Evolutionary conservation across 805 yeast genomes (phyloP), one percentile per base, ranked within the genome.

Genomic region (Maudiozyma barnettii): DNA sequence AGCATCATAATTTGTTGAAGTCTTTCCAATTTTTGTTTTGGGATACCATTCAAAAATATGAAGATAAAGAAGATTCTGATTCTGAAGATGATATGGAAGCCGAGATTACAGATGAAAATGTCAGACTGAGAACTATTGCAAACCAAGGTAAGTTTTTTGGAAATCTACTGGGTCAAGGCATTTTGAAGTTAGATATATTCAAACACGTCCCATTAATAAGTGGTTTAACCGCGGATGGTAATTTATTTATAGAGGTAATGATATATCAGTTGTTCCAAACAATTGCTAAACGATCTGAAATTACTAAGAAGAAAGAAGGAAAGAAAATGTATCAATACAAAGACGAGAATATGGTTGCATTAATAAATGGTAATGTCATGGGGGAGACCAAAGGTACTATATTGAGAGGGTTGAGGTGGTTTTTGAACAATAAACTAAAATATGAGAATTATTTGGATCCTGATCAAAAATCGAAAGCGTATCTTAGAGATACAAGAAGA

Each of bases 21-120:
- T 79, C 95, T 0, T 83, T 93, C 56, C 97, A 91, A 60, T 89
- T 93, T 61, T 71, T 79, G 56, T 71, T 93, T 38, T 93, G 98
- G 98, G 96, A 93, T 63, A 73, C 80, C 40, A 57, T 90, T 16
- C 80, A 80, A 54, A 86, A 81, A 33, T 69, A 87, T 40, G 95
- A 86, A 52, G 77, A 74, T 1, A 77, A 75, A 4, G 69, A 65
- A 2, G 72, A 67, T 20, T 57, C 53, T 53, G 71, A 60, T 31
- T 58, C 57, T 7, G 64, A 59, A 33, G 61, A 55, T 21, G 66
- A 53, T 9, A 64, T 54, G 1, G 67, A 57, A 39, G 58, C 52
- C 5, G 67, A 68, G 36, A 58, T 64, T n/a, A 72, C 63, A 14
- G 73, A 73, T 51, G 90, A 81, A 30, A 82, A 78, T 40, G 56